Conservation (phyloP, 73 alveolate species). For the Stentor roeselii region DNA sequence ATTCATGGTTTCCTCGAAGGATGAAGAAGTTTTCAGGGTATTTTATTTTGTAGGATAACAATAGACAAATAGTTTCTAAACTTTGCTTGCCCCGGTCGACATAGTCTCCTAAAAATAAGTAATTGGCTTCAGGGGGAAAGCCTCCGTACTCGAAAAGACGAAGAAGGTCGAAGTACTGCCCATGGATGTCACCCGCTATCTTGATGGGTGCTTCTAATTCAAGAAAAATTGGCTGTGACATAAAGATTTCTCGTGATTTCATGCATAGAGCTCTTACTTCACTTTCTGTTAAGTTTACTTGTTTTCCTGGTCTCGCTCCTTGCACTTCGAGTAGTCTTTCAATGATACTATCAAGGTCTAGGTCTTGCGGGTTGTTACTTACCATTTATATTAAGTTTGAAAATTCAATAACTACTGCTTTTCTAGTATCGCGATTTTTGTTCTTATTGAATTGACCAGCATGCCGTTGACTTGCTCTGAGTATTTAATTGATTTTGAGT, state of each 20-base stretch:
- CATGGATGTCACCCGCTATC: constrained; percentile 84
- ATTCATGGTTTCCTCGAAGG: constrained; percentile 97
- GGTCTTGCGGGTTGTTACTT: constrained; percentile 41
- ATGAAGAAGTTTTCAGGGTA: constrained; percentile 87
- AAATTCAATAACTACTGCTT: too few relatives aligned
- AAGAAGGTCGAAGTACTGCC: constrained; percentile 81
- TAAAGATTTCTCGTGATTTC: constrained; percentile 40
- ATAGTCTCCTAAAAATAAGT: constrained; percentile 61
- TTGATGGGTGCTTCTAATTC: constrained; percentile 79
- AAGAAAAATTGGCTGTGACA: constrained; percentile 67
- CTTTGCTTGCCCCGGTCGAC: constrained; percentile 90
- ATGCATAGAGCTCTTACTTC: constrained; percentile 40
- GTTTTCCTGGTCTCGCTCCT: constrained; percentile 82
- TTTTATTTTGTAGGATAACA: constrained; percentile 87
- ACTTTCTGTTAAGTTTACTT: constrained; percentile 69
- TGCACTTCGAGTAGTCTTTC: constrained; percentile 81
- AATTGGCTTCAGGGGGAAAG: constrained; percentile 79
- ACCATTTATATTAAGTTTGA: too few relatives aligned
- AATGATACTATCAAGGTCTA: constrained; percentile 67
- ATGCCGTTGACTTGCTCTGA: constrained; percentile 36
- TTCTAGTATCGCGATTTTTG: constrained; percentile 43
- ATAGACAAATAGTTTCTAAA: constrained; percentile 82
- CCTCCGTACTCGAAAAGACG: constrained; percentile 80
- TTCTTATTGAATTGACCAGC: constrained; percentile 38
- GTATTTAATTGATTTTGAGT: neutral